These are phyloP conservation scores for Inga leiocalycina DNA, from an alignment of 306 rosid genomes.

Conservation along the genomic window DNA sequence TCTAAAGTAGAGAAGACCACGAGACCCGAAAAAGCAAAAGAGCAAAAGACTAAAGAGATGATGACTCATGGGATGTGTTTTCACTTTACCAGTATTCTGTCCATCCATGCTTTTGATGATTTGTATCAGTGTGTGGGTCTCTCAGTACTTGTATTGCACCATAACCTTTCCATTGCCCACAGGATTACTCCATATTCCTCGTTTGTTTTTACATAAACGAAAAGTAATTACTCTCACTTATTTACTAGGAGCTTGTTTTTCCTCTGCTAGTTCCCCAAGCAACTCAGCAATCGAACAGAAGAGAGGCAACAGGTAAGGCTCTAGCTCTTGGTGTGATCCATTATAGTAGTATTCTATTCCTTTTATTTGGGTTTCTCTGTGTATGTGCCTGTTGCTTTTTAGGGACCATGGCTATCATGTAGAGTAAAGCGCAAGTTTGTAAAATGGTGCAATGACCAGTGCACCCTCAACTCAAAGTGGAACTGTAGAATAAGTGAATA, in stretches of 20 bases:
- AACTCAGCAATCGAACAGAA: slow-evolving; percentile 52
- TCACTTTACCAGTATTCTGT: slow-evolving; percentile 45
- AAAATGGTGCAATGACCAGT: slow-evolving; percentile 25
- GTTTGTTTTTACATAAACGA: background rate
- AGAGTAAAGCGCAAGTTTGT: slow-evolving; percentile 19
- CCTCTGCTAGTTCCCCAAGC: slow-evolving; percentile 23
- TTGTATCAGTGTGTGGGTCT: slow-evolving; percentile 47
- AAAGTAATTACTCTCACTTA: background rate
- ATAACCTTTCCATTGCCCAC: slow-evolving; percentile 35
- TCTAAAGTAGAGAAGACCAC: slow-evolving; percentile 44
- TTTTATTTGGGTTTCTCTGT: slow-evolving; percentile 33
- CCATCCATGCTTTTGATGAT: slow-evolving; percentile 52
- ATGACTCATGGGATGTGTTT: slow-evolving; percentile 50
- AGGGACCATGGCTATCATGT: slow-evolving; percentile 22
- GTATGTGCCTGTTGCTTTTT: slow-evolving; percentile 34
- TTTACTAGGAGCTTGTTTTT: background rate
- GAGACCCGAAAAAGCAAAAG: slow-evolving; percentile 33
- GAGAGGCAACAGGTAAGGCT: slow-evolving; percentile 46
- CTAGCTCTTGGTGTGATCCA: slow-evolving; percentile 18
- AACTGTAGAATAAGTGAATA: background rate
- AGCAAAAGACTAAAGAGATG: slow-evolving; percentile 30
- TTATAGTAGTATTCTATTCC: background rate
- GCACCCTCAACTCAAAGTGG: slow-evolving; percentile 17
- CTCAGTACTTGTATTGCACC: slow-evolving; percentile 35
- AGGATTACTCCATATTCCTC: slow-evolving; percentile 21